Evolutionary conservation across 2,329 filamentous ascomycete species (phyloP), one percentile per base, ranked within the genome.

Genomic region (Tolypocladium album): DNA sequence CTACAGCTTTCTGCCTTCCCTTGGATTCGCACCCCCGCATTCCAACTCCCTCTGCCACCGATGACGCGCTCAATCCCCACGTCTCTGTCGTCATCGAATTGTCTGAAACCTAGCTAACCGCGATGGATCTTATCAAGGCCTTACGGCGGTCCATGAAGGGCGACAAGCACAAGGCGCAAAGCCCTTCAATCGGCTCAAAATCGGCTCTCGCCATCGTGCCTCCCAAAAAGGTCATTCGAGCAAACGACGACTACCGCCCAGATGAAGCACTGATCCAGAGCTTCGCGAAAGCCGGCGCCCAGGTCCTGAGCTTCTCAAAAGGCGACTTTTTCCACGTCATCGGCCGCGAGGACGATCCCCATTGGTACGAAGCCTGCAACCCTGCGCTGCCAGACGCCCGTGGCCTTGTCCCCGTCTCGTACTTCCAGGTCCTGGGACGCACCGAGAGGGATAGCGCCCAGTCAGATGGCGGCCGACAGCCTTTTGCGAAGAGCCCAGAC

Each of bases 341-440:
- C 74, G 91, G 90, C 69, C 88, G 93, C 74, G 94, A 97, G 78
- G 88, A 97, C 79, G 93, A 97, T 72, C 78, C 80, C 47, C 91
- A 97, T 72, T 99, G 94, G 93, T 99, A 97, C 81, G 94, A 97
- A 76, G 94, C 93, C 60, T 97, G 92, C 81, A 99, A 99, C 72
- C 94, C 94, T 62, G 84, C 89, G 57, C 81, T 96, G 65, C 91
- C 89, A 69, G 88, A 88, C 75, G 90, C 91, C 57, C 87, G 92
- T 66, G 94, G 94, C 63, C 83, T 99, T 62, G 94, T 99, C 53
- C 94, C 94, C 9, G 94, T 97, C 61, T 85, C 88, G 61, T 97
- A 92, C 76, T 99, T 99, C 75, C 92, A 97, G 74, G 84, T 88
- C 45, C 84, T 99, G 56, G 92, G 92, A 64, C 93, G 94, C 77